Evolutionary conservation across 305 asterid species (phyloP), one percentile per base, ranked within the genome.

Genomic region (Ajuga reptans): DNA sequence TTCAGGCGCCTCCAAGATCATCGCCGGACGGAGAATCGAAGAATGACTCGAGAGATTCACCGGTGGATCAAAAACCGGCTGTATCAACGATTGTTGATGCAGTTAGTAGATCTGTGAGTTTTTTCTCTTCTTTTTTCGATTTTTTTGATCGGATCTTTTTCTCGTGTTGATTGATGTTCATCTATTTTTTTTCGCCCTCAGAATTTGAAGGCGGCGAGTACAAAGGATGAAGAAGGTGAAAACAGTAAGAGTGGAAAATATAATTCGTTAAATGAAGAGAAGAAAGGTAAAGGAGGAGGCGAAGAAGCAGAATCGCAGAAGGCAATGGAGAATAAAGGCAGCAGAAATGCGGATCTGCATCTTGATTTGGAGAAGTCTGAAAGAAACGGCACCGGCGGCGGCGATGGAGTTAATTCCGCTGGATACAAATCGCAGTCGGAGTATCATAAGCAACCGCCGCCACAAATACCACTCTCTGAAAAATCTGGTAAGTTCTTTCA

Each of bases 1-100:
- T 46, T 68, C 74, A 93, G 98, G 96, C 96, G 59, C 90, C 97
- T 47, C 99, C 96, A 33, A 82, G 86, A 76, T 75, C 83, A 1
- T 87, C 96, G 0, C 91, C 91, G 2, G 91, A 84, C 51, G 81
- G 87, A 43, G 90, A 82, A 59, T 55, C 65, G 5, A 81, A 78
- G 67, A 71, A 77, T 1, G 83, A 78, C 68, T 41, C 66, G 41
- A 74, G 72, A 42, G 75, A 66, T 21, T 66, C 80, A 1, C 63
- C 72, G 9, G 75, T 70, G 57, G 88, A 85, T 45, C 83, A 76
- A 37, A 91, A 87, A 83, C 85, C 83, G 3, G 75, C 59, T 67
- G 54, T 54, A 6, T 67, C 89, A 31, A 31, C 36, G 17, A 70
- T 65, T 51, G 66, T 68, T 31, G 85, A 81, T 61, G 39, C 80